Evolutionary conservation across 305 asterid genomes (phyloP), one percentile per base, ranked within the genome.

Genomic region (Fraxinus dipetala): DNA sequence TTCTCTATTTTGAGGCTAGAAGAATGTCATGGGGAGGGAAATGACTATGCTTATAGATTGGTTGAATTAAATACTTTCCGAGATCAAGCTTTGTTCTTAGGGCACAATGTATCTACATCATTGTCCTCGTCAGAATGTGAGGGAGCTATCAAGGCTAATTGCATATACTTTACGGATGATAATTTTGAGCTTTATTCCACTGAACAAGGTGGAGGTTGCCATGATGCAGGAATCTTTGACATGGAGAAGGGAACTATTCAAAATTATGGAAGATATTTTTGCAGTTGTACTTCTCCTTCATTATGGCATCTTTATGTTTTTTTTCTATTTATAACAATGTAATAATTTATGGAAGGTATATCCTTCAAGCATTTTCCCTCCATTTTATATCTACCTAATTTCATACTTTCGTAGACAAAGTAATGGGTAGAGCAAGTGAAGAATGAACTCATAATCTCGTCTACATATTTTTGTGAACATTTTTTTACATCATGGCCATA

Each of bases 311-410:
- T 22, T 26, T 63, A 63, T 7, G 6, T 63, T 63, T 63, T 4
- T 26, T 26, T 40, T 91, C 99, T 89, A 92, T 93, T 7, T 2
- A 36, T 36, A 36, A 7, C 43, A 2, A 36, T 36, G 2, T 36
- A 36, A 36, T 36, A 36, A 36, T 36, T 36, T 36, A 0, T 36
- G 43, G 10, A 6, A 36, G 10, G 2, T 7, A 6, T 36, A 36
- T 36, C 43, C 10, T 36, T 36, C 43, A 36, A 36, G 43, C 10
- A 6, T 1, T 16, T 4, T 67, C 7, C 7, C 36, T 4, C 35
- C 5, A 4, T 32, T 26, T 26, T 26, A 1, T 26, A 0, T 26
- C 28, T 26, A 26, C 28, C 35, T 32, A 32, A 32, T 32, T 32
- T 3, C 3, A 4, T 4, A 32, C 35, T 32, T 32, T 32, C 3